Evolutionary conservation across 306 rosid species (phyloP).

Genomic region (Amphicarpaea edgeworthii): DNA sequence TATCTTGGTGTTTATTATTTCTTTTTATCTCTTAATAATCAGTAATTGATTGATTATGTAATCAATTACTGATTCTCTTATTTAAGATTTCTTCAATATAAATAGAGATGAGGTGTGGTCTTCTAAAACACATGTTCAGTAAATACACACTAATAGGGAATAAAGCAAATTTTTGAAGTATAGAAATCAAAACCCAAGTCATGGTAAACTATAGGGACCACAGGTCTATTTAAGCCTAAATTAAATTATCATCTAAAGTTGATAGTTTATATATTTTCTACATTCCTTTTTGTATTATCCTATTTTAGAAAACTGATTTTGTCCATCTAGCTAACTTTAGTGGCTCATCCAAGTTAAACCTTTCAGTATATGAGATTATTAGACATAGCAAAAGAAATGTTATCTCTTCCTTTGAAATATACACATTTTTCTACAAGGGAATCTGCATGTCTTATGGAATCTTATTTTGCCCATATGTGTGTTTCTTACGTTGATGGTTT

Average conservation of each 20-base stretch:
- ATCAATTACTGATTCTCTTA: too few relatives aligned
- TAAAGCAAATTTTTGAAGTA: background rate
- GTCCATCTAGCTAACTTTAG: slow-evolving; percentile 3
- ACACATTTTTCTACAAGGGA: slow-evolving; percentile 22
- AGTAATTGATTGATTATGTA: too few relatives aligned
- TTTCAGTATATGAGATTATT: slow-evolving; percentile 15
- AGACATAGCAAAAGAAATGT: slow-evolving; percentile 12
- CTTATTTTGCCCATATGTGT: slow-evolving; percentile 28
- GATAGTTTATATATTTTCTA: background rate
- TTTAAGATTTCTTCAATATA: too few relatives aligned
- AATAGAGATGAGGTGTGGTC: too few relatives aligned
- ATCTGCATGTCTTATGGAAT: slow-evolving; percentile 11
- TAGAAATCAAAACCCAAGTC: background rate
- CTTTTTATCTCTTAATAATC: too few relatives aligned
- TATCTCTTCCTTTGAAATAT: slow-evolving; percentile 20
- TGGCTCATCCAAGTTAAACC: slow-evolving; percentile 25
- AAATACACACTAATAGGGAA: too few relatives aligned
- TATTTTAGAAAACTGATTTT: slow-evolving; percentile 28
- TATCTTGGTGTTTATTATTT: too few relatives aligned
- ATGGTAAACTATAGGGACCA: background rate
- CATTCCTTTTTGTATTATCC: slow-evolving; percentile 13
- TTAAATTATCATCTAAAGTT: slow-evolving; percentile 9
- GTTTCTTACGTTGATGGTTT: slow-evolving; percentile 12
- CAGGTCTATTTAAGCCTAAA: background rate
- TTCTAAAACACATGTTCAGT: too few relatives aligned